These are phyloP conservation scores for Zymoseptoria ardabiliae DNA, from an alignment of 2,329 filamentous ascomycete genomes.

Conservation along the genomic window DNA sequence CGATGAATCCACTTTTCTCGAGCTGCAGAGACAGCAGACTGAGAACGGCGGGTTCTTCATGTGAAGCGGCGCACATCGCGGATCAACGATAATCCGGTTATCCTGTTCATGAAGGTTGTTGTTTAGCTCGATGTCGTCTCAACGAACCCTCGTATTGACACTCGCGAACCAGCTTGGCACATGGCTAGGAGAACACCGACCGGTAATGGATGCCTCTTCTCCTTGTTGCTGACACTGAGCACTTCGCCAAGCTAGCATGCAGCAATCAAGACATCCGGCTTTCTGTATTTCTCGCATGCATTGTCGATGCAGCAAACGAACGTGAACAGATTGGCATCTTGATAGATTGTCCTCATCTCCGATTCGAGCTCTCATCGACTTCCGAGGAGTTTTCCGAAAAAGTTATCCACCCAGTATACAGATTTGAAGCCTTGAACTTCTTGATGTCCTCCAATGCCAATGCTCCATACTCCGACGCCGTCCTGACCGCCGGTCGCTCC, in stretches of 20 bases:
- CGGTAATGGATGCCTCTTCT: background rate
- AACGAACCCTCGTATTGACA: background rate
- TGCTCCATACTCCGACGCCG: slow-evolving; percentile 5
- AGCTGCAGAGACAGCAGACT: slow-evolving; percentile 9
- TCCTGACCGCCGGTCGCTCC: background rate
- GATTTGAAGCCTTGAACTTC: slow-evolving; percentile 1
- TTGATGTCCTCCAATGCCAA: slow-evolving; percentile 5
- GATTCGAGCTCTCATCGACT: background rate
- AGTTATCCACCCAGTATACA: slow-evolving; percentile 4
- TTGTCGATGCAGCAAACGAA: background rate
- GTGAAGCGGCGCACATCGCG: slow-evolving; percentile 2
- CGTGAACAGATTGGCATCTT: background rate
- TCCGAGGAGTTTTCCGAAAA: slow-evolving; percentile 2
- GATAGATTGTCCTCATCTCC: background rate
- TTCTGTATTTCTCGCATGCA: background rate
- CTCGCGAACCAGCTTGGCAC: background rate
- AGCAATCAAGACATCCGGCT: background rate
- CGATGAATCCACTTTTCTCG: slow-evolving; percentile 28
- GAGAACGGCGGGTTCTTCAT: slow-evolving; percentile 15
- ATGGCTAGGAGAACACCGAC: background rate
- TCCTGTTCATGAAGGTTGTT: too few relatives aligned
- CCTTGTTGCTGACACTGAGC: background rate
- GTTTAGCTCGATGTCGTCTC: background rate
- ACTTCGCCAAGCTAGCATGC: background rate
- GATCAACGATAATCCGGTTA: background rate